These are phyloP conservation scores for Candida anutae DNA, from an alignment of 1,139 yeast species.

Conservation along the genomic window DNA sequence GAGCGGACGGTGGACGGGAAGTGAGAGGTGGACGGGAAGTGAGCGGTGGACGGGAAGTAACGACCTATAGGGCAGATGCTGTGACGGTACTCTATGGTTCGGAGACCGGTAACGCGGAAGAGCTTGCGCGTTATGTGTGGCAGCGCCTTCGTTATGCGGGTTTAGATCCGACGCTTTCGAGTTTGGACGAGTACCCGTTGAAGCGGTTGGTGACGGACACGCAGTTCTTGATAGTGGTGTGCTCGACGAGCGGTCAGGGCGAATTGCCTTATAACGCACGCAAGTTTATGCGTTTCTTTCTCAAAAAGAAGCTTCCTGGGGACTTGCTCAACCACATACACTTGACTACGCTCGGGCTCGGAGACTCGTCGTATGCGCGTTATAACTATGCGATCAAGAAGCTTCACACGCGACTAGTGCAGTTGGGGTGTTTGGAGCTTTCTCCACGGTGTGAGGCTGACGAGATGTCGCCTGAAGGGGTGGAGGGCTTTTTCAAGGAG, in stretches of 20 bases:
- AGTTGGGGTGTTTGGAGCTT: conserved; percentile 74
- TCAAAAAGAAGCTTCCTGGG: conserved; percentile 58
- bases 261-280: conserved; percentile 76
- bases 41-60: background rate
- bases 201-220: conserved; percentile 43
- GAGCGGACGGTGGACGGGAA: too few relatives aligned
- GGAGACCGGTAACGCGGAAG: conserved; percentile 90
- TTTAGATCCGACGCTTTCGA: conserved; percentile 41
- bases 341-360: conserved; percentile 78
- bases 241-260: conserved; percentile 96
- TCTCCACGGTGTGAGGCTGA: conserved; percentile 81
- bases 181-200: conserved; percentile 59
- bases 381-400: conserved; percentile 83
- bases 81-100: conserved; percentile 76
- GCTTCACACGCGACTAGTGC: conserved; percentile 66
- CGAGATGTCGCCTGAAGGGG: conserved; percentile 73
- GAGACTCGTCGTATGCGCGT: conserved; percentile 88
- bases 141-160: conserved; percentile 49
- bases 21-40: too few relatives aligned
- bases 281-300: conserved; percentile 65
- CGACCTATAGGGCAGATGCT: background rate
- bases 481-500: conserved; percentile 68
- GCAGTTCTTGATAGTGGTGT: conserved; percentile 51
- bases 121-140: conserved; percentile 64
- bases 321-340: conserved; percentile 55